phyloP scores from a whole-genome alignment of 2,329 filamentous ascomycete genomes.

The Xylariales sp. region DNA sequence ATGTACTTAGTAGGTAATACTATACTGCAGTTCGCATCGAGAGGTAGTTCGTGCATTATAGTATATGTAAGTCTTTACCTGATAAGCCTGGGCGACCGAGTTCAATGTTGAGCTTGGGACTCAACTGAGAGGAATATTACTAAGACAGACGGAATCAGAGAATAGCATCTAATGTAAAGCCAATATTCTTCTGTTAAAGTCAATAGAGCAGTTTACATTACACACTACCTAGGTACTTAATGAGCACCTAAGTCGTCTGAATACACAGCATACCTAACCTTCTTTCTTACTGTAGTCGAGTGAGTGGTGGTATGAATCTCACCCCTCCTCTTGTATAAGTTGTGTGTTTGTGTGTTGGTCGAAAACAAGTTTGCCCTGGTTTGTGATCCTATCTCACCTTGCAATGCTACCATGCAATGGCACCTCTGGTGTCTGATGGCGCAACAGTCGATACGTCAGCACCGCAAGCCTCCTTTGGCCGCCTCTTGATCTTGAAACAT shows the following conservation, averaged over 20 bases:
- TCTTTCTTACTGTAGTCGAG: not conserved
- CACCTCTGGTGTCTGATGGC: slow-evolving; percentile 14
- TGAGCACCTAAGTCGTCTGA: too few species aligned
- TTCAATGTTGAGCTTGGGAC: slow-evolving; percentile 8
- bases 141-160: too few species aligned
- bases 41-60: too few species aligned
- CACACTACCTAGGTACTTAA: too few species aligned
- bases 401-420: slow-evolving; percentile 24
- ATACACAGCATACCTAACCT: too few species aligned
- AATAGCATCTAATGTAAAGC: too few species aligned
- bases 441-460: slow-evolving; percentile 13
- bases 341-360: not conserved
- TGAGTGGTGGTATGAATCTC: slow-evolving; percentile 6
- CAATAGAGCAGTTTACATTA: too few species aligned
- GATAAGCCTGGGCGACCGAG: too few species aligned
- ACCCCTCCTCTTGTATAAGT: not conserved
- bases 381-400: slow-evolving; percentile 17
- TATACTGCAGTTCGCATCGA: too few species aligned
- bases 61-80: too few species aligned
- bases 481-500: slow-evolving; percentile 14
- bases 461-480: not conserved
- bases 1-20: too few species aligned
- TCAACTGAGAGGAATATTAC: not conserved
- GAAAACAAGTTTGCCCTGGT: slow-evolving; percentile 27
- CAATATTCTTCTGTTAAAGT: too few species aligned